A percentile compares a stretch with the other conserved stretches of the same genome.
These are phyloP conservation scores for Leccinum imitatum DNA, from an alignment of 768 basidiomycete species.

Conservation along the genomic window DNA sequence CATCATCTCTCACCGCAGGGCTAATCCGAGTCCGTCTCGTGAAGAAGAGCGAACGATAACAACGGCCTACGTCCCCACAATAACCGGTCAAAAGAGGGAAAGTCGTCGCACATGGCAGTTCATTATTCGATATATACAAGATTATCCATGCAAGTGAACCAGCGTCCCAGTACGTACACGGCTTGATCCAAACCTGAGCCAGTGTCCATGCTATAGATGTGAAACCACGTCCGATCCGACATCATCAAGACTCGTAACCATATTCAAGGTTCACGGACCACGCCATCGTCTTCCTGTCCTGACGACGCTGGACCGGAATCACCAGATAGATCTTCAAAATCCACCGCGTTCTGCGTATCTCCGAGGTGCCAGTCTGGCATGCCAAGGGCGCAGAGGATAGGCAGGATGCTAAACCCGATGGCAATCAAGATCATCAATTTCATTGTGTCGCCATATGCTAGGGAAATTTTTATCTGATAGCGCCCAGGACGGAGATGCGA, in stretches of 20 bases:
- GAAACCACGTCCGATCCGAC: background rate
- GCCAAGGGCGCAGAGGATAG: conserved; percentile 55
- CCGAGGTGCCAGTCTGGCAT: conserved; percentile 70
- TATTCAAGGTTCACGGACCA: background rate
- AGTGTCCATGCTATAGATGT: background rate
- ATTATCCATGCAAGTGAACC: background rate
- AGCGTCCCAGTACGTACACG: background rate
- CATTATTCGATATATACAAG: background rate
- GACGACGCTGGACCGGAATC: conserved; percentile 5
- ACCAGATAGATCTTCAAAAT: conserved; percentile 30
- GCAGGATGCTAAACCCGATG: conserved; percentile 52
- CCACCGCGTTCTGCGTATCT: conserved; percentile 70
- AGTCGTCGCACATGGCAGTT: too few species aligned
- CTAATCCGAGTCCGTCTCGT: too few species aligned
- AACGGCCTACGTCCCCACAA: background rate
- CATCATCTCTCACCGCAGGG: too few species aligned
- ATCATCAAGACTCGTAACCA: background rate
- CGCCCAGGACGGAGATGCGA: background rate
- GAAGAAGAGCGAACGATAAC: too few species aligned
- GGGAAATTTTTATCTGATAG: background rate
- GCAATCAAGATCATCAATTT: conserved; percentile 54
- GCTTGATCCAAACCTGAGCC: background rate
- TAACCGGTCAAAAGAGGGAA: background rate
- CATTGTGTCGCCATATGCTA: conserved; percentile 59
- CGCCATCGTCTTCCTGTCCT: background rate